A percentile compares a stretch with the other conserved stretches of the same genome.
Evolutionary conservation across 129 eudicot genomes (phyloP).

Genomic region (Chrysanthemum makinoi): DNA sequence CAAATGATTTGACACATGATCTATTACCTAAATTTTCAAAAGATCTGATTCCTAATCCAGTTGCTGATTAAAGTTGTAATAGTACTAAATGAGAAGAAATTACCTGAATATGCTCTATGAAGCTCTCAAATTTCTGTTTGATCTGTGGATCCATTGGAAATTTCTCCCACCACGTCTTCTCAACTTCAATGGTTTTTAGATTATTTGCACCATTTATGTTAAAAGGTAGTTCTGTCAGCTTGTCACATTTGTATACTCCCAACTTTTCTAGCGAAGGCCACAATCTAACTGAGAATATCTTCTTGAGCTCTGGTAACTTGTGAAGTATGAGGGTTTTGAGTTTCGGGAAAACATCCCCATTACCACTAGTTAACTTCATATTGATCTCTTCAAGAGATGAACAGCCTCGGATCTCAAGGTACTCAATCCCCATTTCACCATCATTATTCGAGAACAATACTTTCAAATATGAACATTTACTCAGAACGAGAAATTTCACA

Average conservation of each 20-base stretch:
- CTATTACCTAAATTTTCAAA: no score
- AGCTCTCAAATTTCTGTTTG: background rate
- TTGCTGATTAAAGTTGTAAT: background rate
- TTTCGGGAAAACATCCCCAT: slow-evolving; percentile 1
- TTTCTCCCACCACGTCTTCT: background rate
- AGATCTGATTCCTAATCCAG: no score
- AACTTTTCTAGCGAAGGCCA: background rate
- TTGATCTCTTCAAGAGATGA: slow-evolving; percentile 8
- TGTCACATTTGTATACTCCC: background rate
- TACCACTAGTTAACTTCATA: background rate
- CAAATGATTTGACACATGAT: no score
- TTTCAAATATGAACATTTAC: background rate
- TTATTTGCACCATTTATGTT: background rate
- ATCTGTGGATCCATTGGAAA: background rate
- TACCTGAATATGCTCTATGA: background rate
- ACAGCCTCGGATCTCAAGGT: slow-evolving; percentile 10
- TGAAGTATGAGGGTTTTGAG: background rate
- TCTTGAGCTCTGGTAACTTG: background rate
- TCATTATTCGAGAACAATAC: background rate
- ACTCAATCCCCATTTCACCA: background rate
- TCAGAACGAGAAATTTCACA: background rate
- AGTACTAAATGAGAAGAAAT: background rate
- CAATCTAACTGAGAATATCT: background rate
- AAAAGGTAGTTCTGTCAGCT: background rate
- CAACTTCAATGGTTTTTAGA: background rate